These are phyloP conservation scores for Pleurotus tuoliensis DNA, from an alignment of 768 basidiomycete species.

Conservation along the genomic window DNA sequence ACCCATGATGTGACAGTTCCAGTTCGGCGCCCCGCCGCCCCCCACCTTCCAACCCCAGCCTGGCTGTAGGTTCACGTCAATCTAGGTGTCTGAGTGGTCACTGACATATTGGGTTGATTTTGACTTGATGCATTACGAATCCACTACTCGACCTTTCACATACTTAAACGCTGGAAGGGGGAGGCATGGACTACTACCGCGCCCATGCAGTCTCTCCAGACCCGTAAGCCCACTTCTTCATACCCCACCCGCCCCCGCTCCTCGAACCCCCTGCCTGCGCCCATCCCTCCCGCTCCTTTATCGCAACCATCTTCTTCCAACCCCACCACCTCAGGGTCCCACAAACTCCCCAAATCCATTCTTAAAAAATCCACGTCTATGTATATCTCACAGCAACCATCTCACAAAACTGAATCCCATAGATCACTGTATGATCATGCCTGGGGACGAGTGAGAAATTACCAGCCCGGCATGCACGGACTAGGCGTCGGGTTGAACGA, in stretches of 20 bases:
- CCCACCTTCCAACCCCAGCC: slow-evolving; percentile 46
- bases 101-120: neutral
- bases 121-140: neutral
- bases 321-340: slow-evolving; percentile 16
- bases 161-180: slow-evolving; percentile 38
- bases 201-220: slow-evolving; percentile 57
- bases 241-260: slow-evolving; percentile 8
- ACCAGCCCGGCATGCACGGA: slow-evolving; percentile 27
- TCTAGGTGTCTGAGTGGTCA: slow-evolving; percentile 16
- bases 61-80: slow-evolving; percentile 38
- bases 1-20: slow-evolving; percentile 23
- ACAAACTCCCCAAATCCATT: slow-evolving; percentile 1
- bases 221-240: slow-evolving; percentile 39
- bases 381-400: slow-evolving; percentile 13
- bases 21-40: slow-evolving; percentile 38
- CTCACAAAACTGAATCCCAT: slow-evolving; percentile 36
- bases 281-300: neutral
- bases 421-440: slow-evolving; percentile 56
- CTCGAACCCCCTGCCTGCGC: slow-evolving; percentile 6
- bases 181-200: slow-evolving; percentile 58
- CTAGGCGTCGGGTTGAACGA: slow-evolving; percentile 55
- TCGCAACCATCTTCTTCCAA: slow-evolving; percentile 15
- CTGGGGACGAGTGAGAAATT: slow-evolving; percentile 42
- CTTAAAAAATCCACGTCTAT: slow-evolving; percentile 10
- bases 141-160: neutral